These are phyloP conservation scores for Haberlea rhodopensis DNA, from an alignment of 257 asterid genomes.

Conservation along the genomic window DNA sequence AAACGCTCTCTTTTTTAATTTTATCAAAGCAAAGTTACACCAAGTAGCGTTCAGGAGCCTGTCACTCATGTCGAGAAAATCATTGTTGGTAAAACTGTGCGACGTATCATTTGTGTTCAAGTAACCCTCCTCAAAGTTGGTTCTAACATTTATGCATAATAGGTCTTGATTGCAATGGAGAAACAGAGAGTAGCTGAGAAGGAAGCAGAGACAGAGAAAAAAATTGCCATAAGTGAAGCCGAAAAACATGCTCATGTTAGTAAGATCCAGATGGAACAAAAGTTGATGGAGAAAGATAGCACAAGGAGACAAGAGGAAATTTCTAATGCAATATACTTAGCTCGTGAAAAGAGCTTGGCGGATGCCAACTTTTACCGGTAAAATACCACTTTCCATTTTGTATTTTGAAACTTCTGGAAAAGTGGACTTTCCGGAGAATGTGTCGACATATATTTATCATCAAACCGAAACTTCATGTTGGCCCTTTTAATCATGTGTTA, in stretches of 20 bases:
- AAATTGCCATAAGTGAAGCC: slow-evolving; percentile 95
- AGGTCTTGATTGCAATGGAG: slow-evolving; percentile 96
- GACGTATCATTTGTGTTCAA: not conserved
- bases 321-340: slow-evolving; percentile 78
- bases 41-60: not conserved
- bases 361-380: slow-evolving; percentile 90
- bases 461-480: not conserved
- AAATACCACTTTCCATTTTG: slow-evolving; percentile 17
- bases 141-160: slow-evolving; percentile 6
- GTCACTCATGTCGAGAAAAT: slow-evolving; percentile 6
- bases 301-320: slow-evolving; percentile 88
- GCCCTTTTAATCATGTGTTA: not conserved
- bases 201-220: slow-evolving; percentile 95
- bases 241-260: slow-evolving; percentile 89
- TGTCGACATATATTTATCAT: not conserved
- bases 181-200: slow-evolving; percentile 89
- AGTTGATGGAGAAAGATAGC: slow-evolving; percentile 90
- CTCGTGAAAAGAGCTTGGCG: slow-evolving; percentile 95
- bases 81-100: not conserved
- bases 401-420: not conserved
- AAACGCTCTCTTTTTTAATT: not conserved
- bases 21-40: not conserved
- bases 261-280: slow-evolving; percentile 92
- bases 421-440: not conserved
- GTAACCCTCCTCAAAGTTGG: slow-evolving; percentile 15